phyloP scores from a whole-genome alignment of 2,329 filamentous ascomycete species.

The Talaromyces sp. region DNA sequence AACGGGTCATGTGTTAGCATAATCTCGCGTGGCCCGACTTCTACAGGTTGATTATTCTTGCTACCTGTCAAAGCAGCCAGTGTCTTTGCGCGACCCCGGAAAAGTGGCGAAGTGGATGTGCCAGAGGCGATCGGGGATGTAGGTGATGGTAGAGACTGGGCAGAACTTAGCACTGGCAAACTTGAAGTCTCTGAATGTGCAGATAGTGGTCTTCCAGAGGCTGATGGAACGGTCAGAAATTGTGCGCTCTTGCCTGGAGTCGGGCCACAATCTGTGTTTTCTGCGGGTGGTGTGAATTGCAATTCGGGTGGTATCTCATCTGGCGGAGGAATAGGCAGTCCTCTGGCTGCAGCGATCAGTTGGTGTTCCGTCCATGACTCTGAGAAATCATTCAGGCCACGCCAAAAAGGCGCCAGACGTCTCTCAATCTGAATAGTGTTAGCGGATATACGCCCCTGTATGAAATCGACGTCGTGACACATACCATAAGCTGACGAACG shows the following conservation, averaged over 20 bases:
- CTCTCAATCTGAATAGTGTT: slow-evolving; percentile 77
- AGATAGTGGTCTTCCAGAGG: slow-evolving; percentile 71
- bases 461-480: slow-evolving; percentile 20
- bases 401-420: slow-evolving; percentile 91
- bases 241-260: slow-evolving; percentile 63
- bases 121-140: slow-evolving; percentile 54
- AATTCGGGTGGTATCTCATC: slow-evolving; percentile 77
- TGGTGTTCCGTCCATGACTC: slow-evolving; percentile 92
- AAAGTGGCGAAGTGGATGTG: slow-evolving; percentile 56
- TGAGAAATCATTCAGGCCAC: slow-evolving; percentile 83
- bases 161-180: slow-evolving; percentile 8
- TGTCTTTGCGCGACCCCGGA: slow-evolving; percentile 85
- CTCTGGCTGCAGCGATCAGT: slow-evolving; percentile 84
- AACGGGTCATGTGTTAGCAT: slow-evolving; percentile 77
- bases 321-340: slow-evolving; percentile 76
- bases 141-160: slow-evolving; percentile 60
- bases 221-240: slow-evolving; percentile 75
- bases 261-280: slow-evolving; percentile 45
- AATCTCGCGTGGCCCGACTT: slow-evolving; percentile 75
- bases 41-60: slow-evolving; percentile 68
- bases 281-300: slow-evolving; percentile 52
- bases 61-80: slow-evolving; percentile 78
- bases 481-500: slow-evolving; percentile 87
- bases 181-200: slow-evolving; percentile 39
- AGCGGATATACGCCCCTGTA: slow-evolving; percentile 16